Evolutionary conservation across 1,284 basidiomycete species (phyloP), one percentile per base, ranked within the genome.

Genomic region (Amylostereum areolatum): DNA sequence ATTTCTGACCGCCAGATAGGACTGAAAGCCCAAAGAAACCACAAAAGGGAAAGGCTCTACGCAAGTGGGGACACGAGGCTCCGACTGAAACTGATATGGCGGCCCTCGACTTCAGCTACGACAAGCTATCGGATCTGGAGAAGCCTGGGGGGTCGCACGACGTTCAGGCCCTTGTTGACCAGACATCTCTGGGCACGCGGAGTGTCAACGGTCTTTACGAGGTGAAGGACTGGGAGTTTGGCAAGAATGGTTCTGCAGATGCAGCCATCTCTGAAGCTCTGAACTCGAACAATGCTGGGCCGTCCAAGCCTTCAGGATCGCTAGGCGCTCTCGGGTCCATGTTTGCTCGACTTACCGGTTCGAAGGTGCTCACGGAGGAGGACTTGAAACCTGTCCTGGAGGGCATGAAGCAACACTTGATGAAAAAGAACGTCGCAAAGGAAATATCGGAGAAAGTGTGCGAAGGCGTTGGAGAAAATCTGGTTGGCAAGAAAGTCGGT

Each of bases 351-450:
- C 70, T 99, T 52, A 94, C 91, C 0, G 90, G 87, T 1, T 81
- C 84, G 25, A 95, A 93, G 66, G 77, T 85, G 2, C 72, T 99
- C 41, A 90, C 89, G 0, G 78, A 89, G 51, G 76, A 82, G 39
- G 95, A 98, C 64, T 69, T 99, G 36, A 81, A 82, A 54, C 95
- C 96, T 4, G 92, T 97, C 0, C 67, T 99, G 27, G 85, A 88
- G 41, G 89, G 85, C 24, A 99, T 99, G 94, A 93, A 96, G 64
- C 89, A 94, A 55, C 96, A 98, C 66, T 75, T 99, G 43, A 97
- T 98, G 90, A 85, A 90, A 70, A 99, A 99, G 75, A 99, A 99
- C 60, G 97, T 99, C 2, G 97, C 97, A 5, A 90, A 84, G 66
- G 92, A 97, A 51, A 97, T 99, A 55, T 79, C 96, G 7, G 90